Conservation (phyloP, 306 rosid species). For the Lathyrus oleraceus region DNA sequence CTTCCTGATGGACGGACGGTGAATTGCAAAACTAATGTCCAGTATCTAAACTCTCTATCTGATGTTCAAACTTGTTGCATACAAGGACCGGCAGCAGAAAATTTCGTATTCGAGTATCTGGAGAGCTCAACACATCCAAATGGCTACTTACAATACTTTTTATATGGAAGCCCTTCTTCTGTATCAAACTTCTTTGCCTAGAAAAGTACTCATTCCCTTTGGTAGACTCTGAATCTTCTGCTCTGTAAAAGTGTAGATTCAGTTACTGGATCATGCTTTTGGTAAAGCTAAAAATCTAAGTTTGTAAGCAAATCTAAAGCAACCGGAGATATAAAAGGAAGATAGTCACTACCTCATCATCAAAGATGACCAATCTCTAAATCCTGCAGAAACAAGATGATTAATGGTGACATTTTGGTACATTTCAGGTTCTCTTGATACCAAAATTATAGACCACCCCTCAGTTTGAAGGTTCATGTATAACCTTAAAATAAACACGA, state of each 20-base stretch:
- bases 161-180: slow-evolving; percentile 51
- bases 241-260: slow-evolving; percentile 51
- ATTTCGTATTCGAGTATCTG: slow-evolving; percentile 37
- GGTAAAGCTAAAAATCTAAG: slow-evolving; percentile 5
- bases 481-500: slow-evolving; percentile 43
- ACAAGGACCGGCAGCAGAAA: slow-evolving; percentile 66
- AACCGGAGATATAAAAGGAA: slow-evolving; percentile 3
- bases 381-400: slow-evolving; percentile 63
- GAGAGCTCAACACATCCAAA: slow-evolving; percentile 50
- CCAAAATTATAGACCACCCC: slow-evolving; percentile 73
- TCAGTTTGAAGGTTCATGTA: slow-evolving; percentile 53
- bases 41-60: slow-evolving; percentile 15
- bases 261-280: not conserved
- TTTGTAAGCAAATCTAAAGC: slow-evolving; percentile 9
- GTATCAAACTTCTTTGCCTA: slow-evolving; percentile 46
- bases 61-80: slow-evolving; percentile 46
- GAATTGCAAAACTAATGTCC: slow-evolving; percentile 24
- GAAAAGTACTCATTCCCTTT: slow-evolving; percentile 51
- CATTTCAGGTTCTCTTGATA: slow-evolving; percentile 57
- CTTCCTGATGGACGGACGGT: not conserved
- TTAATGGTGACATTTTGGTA: slow-evolving; percentile 49
- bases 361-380: slow-evolving; percentile 60
- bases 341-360: slow-evolving; percentile 63
- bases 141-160: slow-evolving; percentile 61
- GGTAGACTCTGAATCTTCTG: slow-evolving; percentile 52